These are phyloP conservation scores for Termitomyces sp. DNA, from an alignment of 768 basidiomycete genomes.

Conservation along the genomic window DNA sequence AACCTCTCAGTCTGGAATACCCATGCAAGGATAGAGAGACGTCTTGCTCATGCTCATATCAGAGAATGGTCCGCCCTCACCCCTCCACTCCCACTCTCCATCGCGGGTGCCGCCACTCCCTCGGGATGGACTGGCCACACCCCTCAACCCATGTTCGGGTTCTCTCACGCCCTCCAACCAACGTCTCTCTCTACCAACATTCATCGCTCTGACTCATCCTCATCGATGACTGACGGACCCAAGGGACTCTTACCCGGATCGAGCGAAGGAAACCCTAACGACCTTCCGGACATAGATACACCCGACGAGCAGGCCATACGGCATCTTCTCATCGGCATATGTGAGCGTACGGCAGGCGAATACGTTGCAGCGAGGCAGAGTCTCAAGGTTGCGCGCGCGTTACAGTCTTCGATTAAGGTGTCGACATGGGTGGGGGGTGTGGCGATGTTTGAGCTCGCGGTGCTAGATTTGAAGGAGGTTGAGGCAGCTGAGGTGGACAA, in stretches of 20 bases:
- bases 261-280: conserved; percentile 2
- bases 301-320: conserved; percentile 68
- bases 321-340: conserved; percentile 61
- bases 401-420: conserved; percentile 33
- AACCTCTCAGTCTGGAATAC: conserved; percentile 66
- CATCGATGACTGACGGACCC: neutral
- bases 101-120: conserved; percentile 4
- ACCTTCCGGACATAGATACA: conserved; percentile 47
- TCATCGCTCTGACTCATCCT: neutral
- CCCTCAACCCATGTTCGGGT: conserved; percentile 7
- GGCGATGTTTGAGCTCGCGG: conserved; percentile 64
- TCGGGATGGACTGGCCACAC: neutral
- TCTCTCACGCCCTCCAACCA: conserved; percentile 11
- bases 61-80: conserved; percentile 43
- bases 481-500: conserved; percentile 24
- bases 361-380: conserved; percentile 39
- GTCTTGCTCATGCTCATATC: conserved; percentile 55
- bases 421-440: conserved; percentile 68
- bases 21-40: conserved; percentile 51
- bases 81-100: conserved; percentile 24
- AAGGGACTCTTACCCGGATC: neutral
- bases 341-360: conserved; percentile 50
- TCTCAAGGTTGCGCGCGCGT: conserved; percentile 43
- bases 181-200: conserved; percentile 4
- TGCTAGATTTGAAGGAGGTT: conserved; percentile 60